Conservation (phyloP, 345 rosid species). For the Hevea brasiliensis region DNA sequence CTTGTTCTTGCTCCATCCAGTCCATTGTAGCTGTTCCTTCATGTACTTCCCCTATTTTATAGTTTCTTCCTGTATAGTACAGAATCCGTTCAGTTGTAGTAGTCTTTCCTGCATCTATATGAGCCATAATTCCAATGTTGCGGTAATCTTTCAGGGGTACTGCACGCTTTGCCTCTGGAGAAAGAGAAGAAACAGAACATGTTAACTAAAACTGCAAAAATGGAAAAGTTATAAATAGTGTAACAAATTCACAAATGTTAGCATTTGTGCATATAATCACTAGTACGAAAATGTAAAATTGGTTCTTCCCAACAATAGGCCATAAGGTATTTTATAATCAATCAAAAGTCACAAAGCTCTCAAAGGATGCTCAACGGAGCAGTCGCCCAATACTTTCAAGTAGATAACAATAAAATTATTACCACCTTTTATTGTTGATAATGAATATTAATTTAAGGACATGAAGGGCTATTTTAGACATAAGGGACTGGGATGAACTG, state of each 20-base stretch:
- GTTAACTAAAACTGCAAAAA: conserved; percentile 6
- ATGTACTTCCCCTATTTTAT: conserved; percentile 96
- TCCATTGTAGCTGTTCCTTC: conserved; percentile 99
- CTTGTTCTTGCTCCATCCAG: conserved; percentile 99
- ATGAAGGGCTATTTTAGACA: no score
- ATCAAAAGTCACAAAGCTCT: background rate
- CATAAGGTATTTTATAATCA: background rate
- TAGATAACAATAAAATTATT: background rate
- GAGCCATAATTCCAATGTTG: conserved; percentile 98
- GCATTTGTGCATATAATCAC: background rate
- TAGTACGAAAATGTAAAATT: background rate
- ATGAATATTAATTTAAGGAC: background rate
- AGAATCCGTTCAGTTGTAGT: conserved; percentile 90
- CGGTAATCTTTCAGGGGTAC: conserved; percentile 84
- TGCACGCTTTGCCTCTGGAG: conserved; percentile 57
- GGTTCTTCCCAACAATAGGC: background rate
- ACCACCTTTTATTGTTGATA: no score
- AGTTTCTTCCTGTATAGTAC: conserved; percentile 90
- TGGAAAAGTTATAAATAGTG: conserved; percentile 8
- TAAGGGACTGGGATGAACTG: no score
- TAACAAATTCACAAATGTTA: background rate
- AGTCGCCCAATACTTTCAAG: background rate
- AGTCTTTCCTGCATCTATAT: conserved; percentile 98
- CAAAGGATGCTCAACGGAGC: background rate
- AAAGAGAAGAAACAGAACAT: conserved; percentile 14